Evolutionary conservation across 2,329 filamentous ascomycete species (phyloP).

Genomic region (Fonsecaea pedrosoi): DNA sequence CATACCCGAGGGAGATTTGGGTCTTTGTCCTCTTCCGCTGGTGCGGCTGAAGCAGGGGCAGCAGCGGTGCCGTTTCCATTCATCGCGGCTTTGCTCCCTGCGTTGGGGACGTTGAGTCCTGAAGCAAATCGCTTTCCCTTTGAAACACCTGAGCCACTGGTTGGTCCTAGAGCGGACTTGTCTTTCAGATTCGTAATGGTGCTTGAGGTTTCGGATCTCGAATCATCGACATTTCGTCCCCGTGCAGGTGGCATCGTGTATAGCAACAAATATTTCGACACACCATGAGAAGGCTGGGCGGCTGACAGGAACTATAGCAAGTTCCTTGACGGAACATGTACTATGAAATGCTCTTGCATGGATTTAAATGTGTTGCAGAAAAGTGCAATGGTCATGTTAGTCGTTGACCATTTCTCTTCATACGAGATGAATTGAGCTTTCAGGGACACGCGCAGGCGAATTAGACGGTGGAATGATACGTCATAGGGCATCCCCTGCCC

Average conservation of each 20-base stretch:
- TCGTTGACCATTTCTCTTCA: neutral
- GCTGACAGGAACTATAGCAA: neutral
- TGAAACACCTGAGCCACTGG: slow-evolving; percentile 27
- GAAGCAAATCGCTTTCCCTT: slow-evolving; percentile 31
- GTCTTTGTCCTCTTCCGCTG: slow-evolving; percentile 29
- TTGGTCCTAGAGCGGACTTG: slow-evolving; percentile 21
- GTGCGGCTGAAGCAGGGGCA: slow-evolving; percentile 42
- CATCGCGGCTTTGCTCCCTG: slow-evolving; percentile 39
- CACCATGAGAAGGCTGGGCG: neutral
- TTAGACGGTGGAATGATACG: neutral
- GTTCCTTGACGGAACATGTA: neutral
- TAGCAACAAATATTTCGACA: neutral
- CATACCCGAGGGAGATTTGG: slow-evolving; percentile 45
- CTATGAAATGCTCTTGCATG: neutral
- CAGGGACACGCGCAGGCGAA: slow-evolving; percentile 17
- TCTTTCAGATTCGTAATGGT: slow-evolving; percentile 47
- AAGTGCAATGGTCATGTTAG: neutral
- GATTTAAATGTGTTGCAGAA: neutral
- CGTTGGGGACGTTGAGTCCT: slow-evolving; percentile 14
- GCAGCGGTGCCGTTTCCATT: slow-evolving; percentile 35
- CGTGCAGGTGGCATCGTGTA: slow-evolving; percentile 54
- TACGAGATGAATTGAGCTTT: neutral
- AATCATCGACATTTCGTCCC: slow-evolving; percentile 54
- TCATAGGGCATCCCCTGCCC: neutral
- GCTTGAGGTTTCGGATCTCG: slow-evolving; percentile 57